phyloP scores from a whole-genome alignment of 2,329 filamentous ascomycete species.

The Venturia pyrina region DNA sequence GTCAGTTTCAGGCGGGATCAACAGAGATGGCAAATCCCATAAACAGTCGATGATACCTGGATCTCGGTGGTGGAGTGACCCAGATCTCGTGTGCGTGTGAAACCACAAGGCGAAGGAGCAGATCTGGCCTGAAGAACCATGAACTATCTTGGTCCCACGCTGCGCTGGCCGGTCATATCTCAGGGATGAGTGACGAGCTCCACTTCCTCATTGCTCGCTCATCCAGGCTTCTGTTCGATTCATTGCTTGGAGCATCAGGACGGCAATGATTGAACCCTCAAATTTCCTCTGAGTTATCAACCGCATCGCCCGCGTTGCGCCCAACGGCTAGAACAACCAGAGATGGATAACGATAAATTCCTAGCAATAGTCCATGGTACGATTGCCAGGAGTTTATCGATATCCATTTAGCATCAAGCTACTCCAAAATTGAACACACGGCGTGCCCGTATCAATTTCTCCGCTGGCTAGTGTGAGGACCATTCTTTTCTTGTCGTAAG shows the following conservation, averaged over 20 bases:
- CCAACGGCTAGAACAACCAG: background rate
- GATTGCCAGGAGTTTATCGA: too few species aligned
- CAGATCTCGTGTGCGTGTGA: background rate
- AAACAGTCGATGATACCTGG: background rate
- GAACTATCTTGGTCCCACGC: background rate
- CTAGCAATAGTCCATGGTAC: too few species aligned
- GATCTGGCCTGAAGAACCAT: background rate
- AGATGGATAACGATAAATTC: too few species aligned
- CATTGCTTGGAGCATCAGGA: background rate
- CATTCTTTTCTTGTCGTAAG: background rate
- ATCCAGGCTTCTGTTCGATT: background rate
- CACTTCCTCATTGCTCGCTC: background rate
- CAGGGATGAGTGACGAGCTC: background rate
- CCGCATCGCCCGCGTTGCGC: background rate
- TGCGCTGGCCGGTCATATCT: background rate
- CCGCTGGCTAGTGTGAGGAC: background rate
- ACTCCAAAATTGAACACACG: too few species aligned
- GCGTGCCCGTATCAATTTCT: too few species aligned
- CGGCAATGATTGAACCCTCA: background rate
- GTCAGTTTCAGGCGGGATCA: conserved; percentile 5
- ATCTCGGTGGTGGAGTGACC: background rate
- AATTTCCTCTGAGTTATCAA: background rate
- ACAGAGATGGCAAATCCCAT: background rate
- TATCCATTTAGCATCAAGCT: too few species aligned
- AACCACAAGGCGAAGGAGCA: background rate